Base-by-base conservation (phyloP, 2,329 filamentous ascomycete genomes). In the Phyllosticta capitalensis region DNA sequence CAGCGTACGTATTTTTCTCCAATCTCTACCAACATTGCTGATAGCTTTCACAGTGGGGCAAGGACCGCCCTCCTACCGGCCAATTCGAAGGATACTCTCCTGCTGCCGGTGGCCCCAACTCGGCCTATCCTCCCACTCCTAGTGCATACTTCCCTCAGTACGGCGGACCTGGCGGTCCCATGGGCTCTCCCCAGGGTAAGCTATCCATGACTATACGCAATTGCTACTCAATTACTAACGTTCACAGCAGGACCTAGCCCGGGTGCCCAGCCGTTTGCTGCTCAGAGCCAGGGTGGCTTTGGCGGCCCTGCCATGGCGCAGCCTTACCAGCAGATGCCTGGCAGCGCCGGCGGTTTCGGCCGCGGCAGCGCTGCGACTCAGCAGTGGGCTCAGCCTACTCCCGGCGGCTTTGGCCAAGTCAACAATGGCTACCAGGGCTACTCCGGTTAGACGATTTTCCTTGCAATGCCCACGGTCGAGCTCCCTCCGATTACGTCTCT, bases 81-180 rank as follows among this genome's bases (percentile, higher is more conserved):
- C 82, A 88, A 69, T 88, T 87, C 66, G 95, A 96, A 68, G 89
- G 90, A 67, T 92, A 89, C 71, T 86, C 88, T 67, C 87, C 92
- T 58, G 89, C 92, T 72, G 89, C 85, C 67, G 87, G 72, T 54
- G 63, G 62, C 82, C 67, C 86, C 84, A 75, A 86, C 81, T 65
- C 84, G 83, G 86, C 81, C 59, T 96, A 87, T 70, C 87, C 89
- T 64, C 89, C 86, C 67, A 89, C 90, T 52, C 88, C 90, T 61
- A 86, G 85, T 61, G 80, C 82, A 38, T 96, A 90, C 79, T 97
- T 96, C 75, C 91, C 92, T 65, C 94, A 97, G 76, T 97, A 97
- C 72, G 87, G 88, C 71, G 89, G 89, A 82, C 83, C 80, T 62
- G 75, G 73, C 63, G 78, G 77, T 65, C 79, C 81, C 24, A 85